Percentiles rank a stretch among this genome's conserved stretches.
These are phyloP conservation scores for Mortierella sp. DNA, from an alignment of 371 early-diverging fungal genomes.

Conservation along the genomic window DNA sequence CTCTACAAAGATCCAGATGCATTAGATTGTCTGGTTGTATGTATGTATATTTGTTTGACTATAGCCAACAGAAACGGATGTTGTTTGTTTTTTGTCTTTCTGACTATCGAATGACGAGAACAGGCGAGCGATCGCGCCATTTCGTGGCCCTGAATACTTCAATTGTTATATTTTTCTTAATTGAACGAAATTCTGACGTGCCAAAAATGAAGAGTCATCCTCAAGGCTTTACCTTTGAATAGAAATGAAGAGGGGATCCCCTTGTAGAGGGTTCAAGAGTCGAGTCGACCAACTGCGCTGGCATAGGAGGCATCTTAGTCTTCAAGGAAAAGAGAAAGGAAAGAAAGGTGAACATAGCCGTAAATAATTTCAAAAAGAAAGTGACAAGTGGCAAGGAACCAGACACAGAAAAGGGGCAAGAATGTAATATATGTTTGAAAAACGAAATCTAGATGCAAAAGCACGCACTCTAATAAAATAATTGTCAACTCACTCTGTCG, in stretches of 20 bases:
- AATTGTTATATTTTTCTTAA: neutral
- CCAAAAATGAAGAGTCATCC: too few species aligned
- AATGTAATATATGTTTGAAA: neutral
- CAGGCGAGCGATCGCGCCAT: constrained; percentile 36
- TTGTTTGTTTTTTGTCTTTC: neutral
- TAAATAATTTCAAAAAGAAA: neutral
- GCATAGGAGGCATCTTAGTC: too few species aligned
- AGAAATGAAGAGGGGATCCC: too few species aligned
- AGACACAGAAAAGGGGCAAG: neutral
- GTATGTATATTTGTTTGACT: neutral
- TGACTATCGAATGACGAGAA: constrained; percentile 2
- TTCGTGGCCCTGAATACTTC: constrained; percentile 7
- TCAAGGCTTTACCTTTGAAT: too few species aligned
- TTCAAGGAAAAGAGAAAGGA: too few species aligned
- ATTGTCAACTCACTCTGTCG: too few species aligned
- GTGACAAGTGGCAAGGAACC: neutral
- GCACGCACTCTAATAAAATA: constrained; percentile 14
- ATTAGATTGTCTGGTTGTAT: neutral
- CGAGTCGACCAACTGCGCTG: too few species aligned
- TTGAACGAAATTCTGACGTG: too few species aligned
- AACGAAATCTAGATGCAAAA: constrained; percentile 16
- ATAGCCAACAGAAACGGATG: neutral
- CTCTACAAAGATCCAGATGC: neutral
- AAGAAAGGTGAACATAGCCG: too few species aligned
- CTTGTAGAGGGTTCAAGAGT: too few species aligned